Evolutionary conservation across 768 basidiomycete genomes (phyloP), one percentile per base, ranked within the genome.

Genomic region (Mycena rebaudengoi): DNA sequence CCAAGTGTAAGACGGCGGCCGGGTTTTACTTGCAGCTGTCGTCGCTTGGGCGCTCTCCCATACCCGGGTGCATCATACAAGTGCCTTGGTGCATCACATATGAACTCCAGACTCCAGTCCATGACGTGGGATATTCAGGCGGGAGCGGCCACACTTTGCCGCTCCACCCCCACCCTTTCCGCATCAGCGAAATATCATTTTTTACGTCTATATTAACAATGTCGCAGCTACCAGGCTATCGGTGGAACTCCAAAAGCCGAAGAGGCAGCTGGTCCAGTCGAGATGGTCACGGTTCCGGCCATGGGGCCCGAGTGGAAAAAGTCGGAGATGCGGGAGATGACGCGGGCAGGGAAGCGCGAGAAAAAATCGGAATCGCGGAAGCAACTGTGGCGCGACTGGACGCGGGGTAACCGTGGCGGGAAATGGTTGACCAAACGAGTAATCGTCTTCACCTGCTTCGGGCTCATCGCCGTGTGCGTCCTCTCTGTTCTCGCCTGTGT

Each of bases 231-330:
- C 39, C 59, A 63, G 33, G 62, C 54, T 56, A 61, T 51, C 54
- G 66, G 28, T 23, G 50, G 74, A 5, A 71, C 78, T 43, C 74
- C 72, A 59, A 82, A 78, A 66, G 55, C 64, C 29, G 85, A 84
- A 26, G 80, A 80, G 13, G 52, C 76, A 18, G 57, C 69, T 5
- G 80, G 81, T 11, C 87, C 86, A 4, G 92, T 95, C 23, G 96
- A 98, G 76, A 83, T 96, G 75, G 91, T 97, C 43, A 97, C 96
- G 1, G 94, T 98, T 0, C 96, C 96, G 3, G 92, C 92, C 2
- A 82, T 98, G 3, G 96, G 96, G 20, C 80, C 96, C 0, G 96
- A 98, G 78, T 98, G 96, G 96, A 85, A 85, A 25, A 87, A 88
- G 50, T 79, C 84, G 20, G 96, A 98, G 74, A 77, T 98, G 75